Evolutionary conservation across 2,329 filamentous ascomycete species (phyloP), one percentile per base, ranked within the genome.

Genomic region (Cladophialophora psammophila): DNA sequence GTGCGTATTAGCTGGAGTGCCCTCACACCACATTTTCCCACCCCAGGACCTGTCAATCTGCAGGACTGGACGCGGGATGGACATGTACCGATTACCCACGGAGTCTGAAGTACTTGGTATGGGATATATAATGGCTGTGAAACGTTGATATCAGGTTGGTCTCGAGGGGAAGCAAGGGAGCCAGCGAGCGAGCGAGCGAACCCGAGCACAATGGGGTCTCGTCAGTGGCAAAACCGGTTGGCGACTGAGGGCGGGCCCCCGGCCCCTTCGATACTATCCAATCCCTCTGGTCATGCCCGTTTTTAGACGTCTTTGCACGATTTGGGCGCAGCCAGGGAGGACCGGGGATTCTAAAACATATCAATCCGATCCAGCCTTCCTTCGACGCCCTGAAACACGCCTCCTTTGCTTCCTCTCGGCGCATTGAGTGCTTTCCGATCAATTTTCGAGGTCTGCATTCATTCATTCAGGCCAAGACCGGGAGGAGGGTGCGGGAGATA

Each of bases 61-160:
- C 58, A 61, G n/a, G 32, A 31, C 35, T 20, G 40, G 34, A 58
- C 6, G 26, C 20, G 6, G 4, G 20, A 7, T 26, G 2, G n/a
- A 36, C 34, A 38, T 57, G 54, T 57, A 26, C 34, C 34, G 26
- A 26, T 2, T 26, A 26, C 26, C 3, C 26, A 26, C 26, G 26
- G 26, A 35, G 9, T 31, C 18, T 55, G n/a, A 26, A 57, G 26
- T 10, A 34, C 48, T 53, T 35, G 60, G 55, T 55, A 36, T 52
- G 56, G 60, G n/a, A n/a, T n/a, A 64, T 61, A 67, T 52, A 38
- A 42, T 64, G 50, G 52, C 35, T 38, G 65, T 64, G 65, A 64
- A 64, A 68, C 61, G 53, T 32, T 68, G 62, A 45, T 61, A 54
- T 50, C 36, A 31, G 56, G n/a, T 55, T 53, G 65, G 50, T 54